Evolutionary conservation across 805 yeast species (phyloP).

Genomic region (Hanseniaspora jakobsenii): DNA sequence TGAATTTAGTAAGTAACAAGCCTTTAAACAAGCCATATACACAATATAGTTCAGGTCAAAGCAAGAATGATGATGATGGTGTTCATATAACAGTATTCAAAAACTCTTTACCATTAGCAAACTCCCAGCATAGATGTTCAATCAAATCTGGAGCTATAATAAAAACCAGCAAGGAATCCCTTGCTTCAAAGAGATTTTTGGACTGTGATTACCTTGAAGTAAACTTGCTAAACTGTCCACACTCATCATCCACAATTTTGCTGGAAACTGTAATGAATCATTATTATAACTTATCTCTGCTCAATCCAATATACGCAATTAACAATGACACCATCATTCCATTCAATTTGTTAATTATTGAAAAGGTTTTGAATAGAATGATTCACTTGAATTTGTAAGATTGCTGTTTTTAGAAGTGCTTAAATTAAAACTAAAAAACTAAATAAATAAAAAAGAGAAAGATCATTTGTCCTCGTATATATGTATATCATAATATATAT

Average conservation of each 20-base stretch:
- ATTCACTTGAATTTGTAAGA: constrained; percentile 34
- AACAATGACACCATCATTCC: constrained; percentile 39
- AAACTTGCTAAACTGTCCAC: constrained; percentile 61
- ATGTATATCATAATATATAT: no score
- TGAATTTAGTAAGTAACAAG: no score
- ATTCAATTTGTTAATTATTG: constrained; percentile 63
- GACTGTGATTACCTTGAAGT: constrained; percentile 41
- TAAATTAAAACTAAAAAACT: not conserved
- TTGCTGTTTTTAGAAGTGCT: no score
- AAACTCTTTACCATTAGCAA: constrained; percentile 52
- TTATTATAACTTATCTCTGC: constrained; percentile 43
- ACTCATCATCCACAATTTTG: constrained; percentile 45
- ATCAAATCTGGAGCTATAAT: constrained; percentile 58
- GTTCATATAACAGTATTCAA: constrained; percentile 48
- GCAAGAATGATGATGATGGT: constrained; percentile 38
- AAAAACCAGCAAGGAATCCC: constrained; percentile 24
- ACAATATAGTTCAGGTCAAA: no score
- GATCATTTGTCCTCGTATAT: no score
- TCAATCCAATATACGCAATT: constrained; percentile 31
- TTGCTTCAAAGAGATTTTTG: constrained; percentile 24
- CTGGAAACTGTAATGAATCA: constrained; percentile 48
- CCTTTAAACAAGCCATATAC: no score
- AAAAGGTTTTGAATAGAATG: constrained; percentile 45
- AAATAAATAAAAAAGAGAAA: not conserved
- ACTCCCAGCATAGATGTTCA: constrained; percentile 58